Evolutionary conservation across 2,329 filamentous ascomycete genomes (phyloP).

Genomic region (Pleurostoma richardsiae): DNA sequence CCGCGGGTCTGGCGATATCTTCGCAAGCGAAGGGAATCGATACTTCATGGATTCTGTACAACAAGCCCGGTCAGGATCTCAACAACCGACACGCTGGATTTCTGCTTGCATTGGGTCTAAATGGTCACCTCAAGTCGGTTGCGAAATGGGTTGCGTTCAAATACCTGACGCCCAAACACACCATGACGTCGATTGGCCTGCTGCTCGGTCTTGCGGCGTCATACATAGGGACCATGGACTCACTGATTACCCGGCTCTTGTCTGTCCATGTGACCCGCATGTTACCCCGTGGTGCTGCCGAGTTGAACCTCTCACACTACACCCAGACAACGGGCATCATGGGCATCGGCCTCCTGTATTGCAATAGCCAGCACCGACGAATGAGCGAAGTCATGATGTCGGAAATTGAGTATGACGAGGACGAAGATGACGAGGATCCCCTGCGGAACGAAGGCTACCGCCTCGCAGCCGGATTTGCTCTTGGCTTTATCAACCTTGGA

Average conservation of each 20-base stretch:
- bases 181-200: slow-evolving; percentile 97
- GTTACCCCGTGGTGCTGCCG: slow-evolving; percentile 85
- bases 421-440: slow-evolving; percentile 75
- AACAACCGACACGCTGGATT: slow-evolving; percentile 97
- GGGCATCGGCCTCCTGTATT: slow-evolving; percentile 93
- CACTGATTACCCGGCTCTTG: slow-evolving; percentile 82
- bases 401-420: slow-evolving; percentile 85
- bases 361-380: slow-evolving; percentile 88
- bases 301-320: slow-evolving; percentile 86
- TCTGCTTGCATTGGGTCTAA: slow-evolving; percentile 81
- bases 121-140: slow-evolving; percentile 88
- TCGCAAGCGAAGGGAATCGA: slow-evolving; percentile 88
- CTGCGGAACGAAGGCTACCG: slow-evolving; percentile 94
- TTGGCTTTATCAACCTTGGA: slow-evolving; percentile 91
- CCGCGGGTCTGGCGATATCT: slow-evolving; percentile 88
- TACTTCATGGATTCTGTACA: slow-evolving; percentile 98
- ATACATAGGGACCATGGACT: slow-evolving; percentile 96
- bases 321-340: slow-evolving; percentile 96
- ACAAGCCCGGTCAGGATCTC: slow-evolving; percentile 80
- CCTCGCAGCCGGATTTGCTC: slow-evolving; percentile 84
- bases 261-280: slow-evolving; percentile 96
- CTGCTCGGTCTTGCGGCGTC: slow-evolving; percentile 88
- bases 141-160: slow-evolving; percentile 99
- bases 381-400: slow-evolving; percentile 99
- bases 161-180: slow-evolving; percentile 97